Base-by-base conservation (phyloP, 1,139 yeast genomes). In the Suhomyces ambrosiae region DNA sequence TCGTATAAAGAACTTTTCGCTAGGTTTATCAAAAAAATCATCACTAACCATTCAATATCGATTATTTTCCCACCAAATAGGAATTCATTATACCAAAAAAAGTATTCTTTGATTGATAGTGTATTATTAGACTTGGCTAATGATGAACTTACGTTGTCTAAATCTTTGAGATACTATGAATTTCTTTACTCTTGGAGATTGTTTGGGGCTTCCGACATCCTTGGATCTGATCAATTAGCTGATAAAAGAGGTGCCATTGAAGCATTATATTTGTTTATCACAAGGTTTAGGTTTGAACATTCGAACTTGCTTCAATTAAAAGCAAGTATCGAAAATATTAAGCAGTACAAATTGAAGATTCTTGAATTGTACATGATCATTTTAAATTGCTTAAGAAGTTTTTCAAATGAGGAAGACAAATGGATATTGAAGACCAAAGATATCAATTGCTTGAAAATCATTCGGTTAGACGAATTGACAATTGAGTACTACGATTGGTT, bases 171-270 rank as follows among this genome's bases (percentile, higher is more conserved):
- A 45, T 73, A 68, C 45, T 78, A 76, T 53, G 74, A 80, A 50
- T 71, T 76, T 25, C 58, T 78, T 37, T 79, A 77, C 50, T 62
- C 84, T 0, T 76, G 82, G 73, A 71, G 86, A 47, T 53, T 48
- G 29, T 55, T 63, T 52, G 61, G 71, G 27, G 49, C 57, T 2
- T 40, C 59, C 3, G 39, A 38, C 19, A 35, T 38, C n/a, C 38
- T 60, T 27, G 56, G 55, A 13, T 40, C 52, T 14, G 54, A 51
- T 14, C 47, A 52, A 22, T 40, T 50, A 41, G 47, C 40, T 7
- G 81, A 79, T 52, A 71, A 64, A 45, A 60, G 85, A 47, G 78
- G 79, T 5, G 78, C 86, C 1, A 61, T 72, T 18, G 84, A 81
- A 48, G 65, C 83, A 1, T 60, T 81, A 35, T 80, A 80, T 49